Evolutionary conservation across 768 basidiomycete species (phyloP).

Genomic region (Arthromyces matolae): DNA sequence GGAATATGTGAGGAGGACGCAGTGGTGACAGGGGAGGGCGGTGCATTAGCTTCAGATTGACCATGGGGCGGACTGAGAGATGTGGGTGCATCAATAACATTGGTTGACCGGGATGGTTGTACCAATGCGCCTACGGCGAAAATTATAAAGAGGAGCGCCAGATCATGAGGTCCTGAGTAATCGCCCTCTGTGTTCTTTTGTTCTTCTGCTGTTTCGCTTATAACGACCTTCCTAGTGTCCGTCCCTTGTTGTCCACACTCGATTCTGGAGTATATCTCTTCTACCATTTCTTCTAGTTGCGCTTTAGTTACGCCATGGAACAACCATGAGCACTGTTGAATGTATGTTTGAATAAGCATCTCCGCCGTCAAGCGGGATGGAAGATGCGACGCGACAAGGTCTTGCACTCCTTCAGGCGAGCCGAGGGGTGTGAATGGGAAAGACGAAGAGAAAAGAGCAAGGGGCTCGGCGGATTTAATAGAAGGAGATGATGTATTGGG

Average conservation of each 20-base stretch:
- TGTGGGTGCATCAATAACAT: neutral
- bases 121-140: slow-evolving; percentile 56
- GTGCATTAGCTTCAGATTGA: neutral
- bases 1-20: neutral
- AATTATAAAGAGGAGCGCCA: slow-evolving; percentile 44
- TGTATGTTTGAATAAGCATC: slow-evolving; percentile 41
- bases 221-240: neutral
- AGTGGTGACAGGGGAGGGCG: neutral
- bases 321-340: slow-evolving; percentile 48
- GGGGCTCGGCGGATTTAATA: slow-evolving; percentile 23
- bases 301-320: slow-evolving; percentile 44
- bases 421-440: slow-evolving; percentile 68
- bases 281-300: slow-evolving; percentile 43
- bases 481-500: slow-evolving; percentile 11
- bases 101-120: slow-evolving; percentile 14
- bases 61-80: neutral
- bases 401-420: slow-evolving; percentile 40
- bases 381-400: slow-evolving; percentile 50
- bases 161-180: slow-evolving; percentile 43
- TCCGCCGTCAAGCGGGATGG: slow-evolving; percentile 50
- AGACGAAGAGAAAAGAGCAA: slow-evolving; percentile 50
- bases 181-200: slow-evolving; percentile 24
- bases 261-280: slow-evolving; percentile 32
- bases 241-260: neutral
- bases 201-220: neutral